A percentile compares a stretch with the other conserved stretches of the same genome.
Conservation (phyloP, 2,329 filamentous ascomycete genomes). For the Ascochyta lentis region DNA sequence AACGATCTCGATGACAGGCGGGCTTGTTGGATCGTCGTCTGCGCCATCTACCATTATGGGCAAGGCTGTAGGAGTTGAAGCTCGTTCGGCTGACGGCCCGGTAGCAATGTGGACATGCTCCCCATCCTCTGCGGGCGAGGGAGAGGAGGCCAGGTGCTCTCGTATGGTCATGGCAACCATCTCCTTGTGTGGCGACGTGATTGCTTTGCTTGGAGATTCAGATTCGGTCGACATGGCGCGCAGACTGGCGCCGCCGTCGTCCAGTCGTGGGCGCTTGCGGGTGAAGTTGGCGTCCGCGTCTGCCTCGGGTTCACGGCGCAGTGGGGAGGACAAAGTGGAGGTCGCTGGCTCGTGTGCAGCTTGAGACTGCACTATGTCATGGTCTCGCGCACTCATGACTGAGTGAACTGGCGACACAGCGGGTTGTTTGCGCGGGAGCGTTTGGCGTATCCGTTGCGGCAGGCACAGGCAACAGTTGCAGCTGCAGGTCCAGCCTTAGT, state of each 20-base stretch:
- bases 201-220: conserved; percentile 19
- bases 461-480: conserved; percentile 34
- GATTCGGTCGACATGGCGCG: conserved; percentile 42
- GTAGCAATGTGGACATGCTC: conserved; percentile 14
- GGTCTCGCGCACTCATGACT: conserved; percentile 44
- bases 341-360: conserved; percentile 40
- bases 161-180: conserved; percentile 51
- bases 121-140: conserved; percentile 27
- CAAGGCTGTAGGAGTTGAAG: conserved; percentile 3
- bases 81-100: background rate
- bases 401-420: conserved; percentile 20
- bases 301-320: conserved; percentile 52
- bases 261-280: conserved; percentile 55
- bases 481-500: conserved; percentile 31
- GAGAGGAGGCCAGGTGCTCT: conserved; percentile 41
- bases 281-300: conserved; percentile 54
- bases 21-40: conserved; percentile 29
- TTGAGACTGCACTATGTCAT: conserved; percentile 44
- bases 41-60: conserved; percentile 26
- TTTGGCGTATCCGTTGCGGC: conserved; percentile 24
- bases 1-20: conserved; percentile 49
- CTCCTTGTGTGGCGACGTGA: conserved; percentile 25
- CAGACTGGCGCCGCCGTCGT: conserved; percentile 45
- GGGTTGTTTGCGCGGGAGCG: conserved; percentile 23
- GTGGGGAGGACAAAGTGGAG: conserved; percentile 37